phyloP scores from a whole-genome alignment of 345 rosid genomes.

The Gossypium turneri region DNA sequence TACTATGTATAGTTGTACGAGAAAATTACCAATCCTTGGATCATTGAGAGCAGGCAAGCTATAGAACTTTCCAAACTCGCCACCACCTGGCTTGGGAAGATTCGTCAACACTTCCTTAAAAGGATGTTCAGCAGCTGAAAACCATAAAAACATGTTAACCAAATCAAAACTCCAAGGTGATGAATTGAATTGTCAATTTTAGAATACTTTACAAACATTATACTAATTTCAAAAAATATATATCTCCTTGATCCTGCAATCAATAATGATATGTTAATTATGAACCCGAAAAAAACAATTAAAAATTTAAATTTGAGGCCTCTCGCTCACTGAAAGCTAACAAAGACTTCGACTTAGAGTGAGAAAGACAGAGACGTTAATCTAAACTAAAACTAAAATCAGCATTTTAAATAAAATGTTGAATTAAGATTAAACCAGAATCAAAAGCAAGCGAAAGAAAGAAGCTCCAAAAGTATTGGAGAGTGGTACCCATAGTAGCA shows the following conservation, averaged over 20 bases:
- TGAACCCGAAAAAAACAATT: not conserved
- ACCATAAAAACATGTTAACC: slow-evolving; percentile 6
- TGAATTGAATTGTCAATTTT: not conserved
- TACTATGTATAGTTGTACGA: not conserved
- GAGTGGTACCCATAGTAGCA: slow-evolving; percentile 71
- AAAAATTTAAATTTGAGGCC: not conserved
- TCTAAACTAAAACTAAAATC: not conserved
- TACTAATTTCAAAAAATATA: not conserved
- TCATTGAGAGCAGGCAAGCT: slow-evolving; percentile 91
- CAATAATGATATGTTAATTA: not conserved
- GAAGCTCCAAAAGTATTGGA: slow-evolving; percentile 15
- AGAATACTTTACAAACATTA: not conserved
- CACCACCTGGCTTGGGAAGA: slow-evolving; percentile 95
- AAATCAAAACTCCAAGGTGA: not conserved
- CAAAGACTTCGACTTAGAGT: not conserved
- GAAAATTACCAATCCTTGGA: slow-evolving; percentile 77
- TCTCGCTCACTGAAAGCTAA: not conserved
- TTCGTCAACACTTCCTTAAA: slow-evolving; percentile 68
- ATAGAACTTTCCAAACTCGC: slow-evolving; percentile 90
- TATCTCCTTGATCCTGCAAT: not conserved
- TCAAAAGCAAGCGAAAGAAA: slow-evolving; percentile 6
- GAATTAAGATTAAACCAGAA: not conserved
- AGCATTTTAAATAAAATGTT: not conserved
- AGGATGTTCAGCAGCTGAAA: slow-evolving; percentile 85
- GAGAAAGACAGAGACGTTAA: not conserved